Evolutionary conservation across 148 eudicot genomes (phyloP).

Genomic region (Camellia lanceoleosa): DNA sequence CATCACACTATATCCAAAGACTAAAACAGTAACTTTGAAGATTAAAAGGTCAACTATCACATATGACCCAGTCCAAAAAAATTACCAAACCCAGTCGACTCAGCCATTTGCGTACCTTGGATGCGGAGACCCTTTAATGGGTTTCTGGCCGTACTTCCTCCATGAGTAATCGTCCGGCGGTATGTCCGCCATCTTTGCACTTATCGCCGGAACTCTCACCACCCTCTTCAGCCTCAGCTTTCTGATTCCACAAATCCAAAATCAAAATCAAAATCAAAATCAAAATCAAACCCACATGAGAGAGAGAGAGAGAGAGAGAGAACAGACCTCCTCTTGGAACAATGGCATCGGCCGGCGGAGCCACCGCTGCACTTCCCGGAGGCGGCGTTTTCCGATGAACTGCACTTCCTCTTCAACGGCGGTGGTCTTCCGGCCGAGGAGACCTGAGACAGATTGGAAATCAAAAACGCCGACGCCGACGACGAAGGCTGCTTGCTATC

Average conservation of each 20-base stretch:
- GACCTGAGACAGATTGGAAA: slow-evolving; percentile 39
- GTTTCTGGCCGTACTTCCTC: slow-evolving; percentile 98
- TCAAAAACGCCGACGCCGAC: slow-evolving; percentile 41
- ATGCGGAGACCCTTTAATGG: slow-evolving; percentile 96
- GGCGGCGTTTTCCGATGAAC: slow-evolving; percentile 46
- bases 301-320: background rate
- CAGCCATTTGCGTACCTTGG: slow-evolving; percentile 58
- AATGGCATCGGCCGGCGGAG: slow-evolving; percentile 75
- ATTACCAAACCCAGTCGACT: too few species aligned
- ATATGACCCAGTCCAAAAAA: too few species aligned
- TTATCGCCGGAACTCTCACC: slow-evolving; percentile 81
- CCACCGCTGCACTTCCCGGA: slow-evolving; percentile 85
- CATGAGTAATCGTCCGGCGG: slow-evolving; percentile 97
- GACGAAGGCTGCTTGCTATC: slow-evolving; percentile 25
- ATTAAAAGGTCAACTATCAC: too few species aligned
- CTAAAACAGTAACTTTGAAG: too few species aligned
- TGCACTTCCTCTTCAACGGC: slow-evolving; percentile 65
- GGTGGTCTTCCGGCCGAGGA: slow-evolving; percentile 70
- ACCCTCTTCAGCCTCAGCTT: slow-evolving; percentile 69
- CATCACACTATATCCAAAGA: too few species aligned
- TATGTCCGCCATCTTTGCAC: slow-evolving; percentile 84
- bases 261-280: background rate
- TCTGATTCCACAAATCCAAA: slow-evolving; percentile 29
- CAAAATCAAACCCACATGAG: background rate
- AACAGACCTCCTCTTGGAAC: slow-evolving; percentile 71